Conservation (phyloP, 257 asterid species). For the Knoxia roxburghii region DNA sequence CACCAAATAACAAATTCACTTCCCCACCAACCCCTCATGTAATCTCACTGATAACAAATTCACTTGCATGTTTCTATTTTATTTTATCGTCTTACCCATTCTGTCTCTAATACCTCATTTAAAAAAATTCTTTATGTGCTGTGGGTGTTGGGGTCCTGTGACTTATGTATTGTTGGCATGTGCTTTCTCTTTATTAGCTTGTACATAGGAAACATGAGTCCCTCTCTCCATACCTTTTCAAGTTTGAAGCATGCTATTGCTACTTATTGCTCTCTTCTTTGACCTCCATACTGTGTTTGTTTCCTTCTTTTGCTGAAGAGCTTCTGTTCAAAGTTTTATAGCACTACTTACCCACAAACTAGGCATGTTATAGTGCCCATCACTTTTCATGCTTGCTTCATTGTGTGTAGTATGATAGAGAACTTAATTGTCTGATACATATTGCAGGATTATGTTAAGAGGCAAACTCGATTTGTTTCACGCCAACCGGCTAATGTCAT, state of each 20-base stretch:
- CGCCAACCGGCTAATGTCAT: constrained; percentile 74
- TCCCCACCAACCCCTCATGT: background rate
- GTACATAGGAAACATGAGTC: too few species aligned
- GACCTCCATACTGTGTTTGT: background rate
- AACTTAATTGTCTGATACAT: constrained; percentile 4
- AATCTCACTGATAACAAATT: too few species aligned
- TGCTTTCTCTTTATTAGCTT: background rate
- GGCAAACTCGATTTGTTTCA: constrained; percentile 97
- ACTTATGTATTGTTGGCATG: background rate
- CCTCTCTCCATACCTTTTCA: constrained; percentile 1
- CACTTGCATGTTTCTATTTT: too few species aligned
- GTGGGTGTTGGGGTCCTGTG: too few species aligned
- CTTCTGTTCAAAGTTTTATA: background rate
- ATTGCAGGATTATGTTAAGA: constrained; percentile 65
- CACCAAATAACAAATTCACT: background rate
- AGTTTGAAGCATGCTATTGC: background rate
- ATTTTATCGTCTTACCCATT: too few species aligned
- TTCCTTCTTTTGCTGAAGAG: background rate
- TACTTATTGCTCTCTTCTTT: background rate
- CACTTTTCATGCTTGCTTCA: background rate
- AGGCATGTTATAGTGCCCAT: constrained; percentile 3
- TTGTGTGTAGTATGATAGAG: background rate
- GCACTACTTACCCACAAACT: background rate
- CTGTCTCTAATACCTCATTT: background rate
- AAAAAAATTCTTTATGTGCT: background rate